phyloP scores from a whole-genome alignment of 495 filamentous ascomycete genomes.

The Penicillium paxilli region DNA sequence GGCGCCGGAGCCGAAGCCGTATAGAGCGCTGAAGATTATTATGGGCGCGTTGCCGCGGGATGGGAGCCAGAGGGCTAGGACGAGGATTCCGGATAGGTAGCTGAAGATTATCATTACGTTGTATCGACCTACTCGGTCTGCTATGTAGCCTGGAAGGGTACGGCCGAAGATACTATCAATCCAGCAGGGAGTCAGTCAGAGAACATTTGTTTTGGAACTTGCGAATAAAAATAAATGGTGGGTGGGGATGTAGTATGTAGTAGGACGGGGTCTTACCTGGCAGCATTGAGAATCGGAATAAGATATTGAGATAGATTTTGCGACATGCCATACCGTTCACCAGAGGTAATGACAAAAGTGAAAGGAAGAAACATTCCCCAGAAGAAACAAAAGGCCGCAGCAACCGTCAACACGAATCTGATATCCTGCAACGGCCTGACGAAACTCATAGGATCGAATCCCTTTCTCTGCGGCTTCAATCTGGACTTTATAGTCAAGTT shows the following conservation, averaged over 20 bases:
- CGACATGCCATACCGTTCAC: constrained; percentile 59
- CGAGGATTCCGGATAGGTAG: constrained; percentile 59
- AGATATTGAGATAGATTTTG: constrained; percentile 59
- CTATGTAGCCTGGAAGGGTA: constrained; percentile 68
- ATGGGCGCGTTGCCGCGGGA: constrained; percentile 57
- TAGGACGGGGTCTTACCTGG: no score
- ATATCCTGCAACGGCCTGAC: constrained; percentile 59
- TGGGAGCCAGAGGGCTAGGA: constrained; percentile 70
- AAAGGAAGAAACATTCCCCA: constrained; percentile 74
- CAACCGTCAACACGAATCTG: constrained; percentile 48
- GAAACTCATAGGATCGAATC: constrained; percentile 56
- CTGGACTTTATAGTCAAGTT: constrained; percentile 67
- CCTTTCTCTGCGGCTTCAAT: constrained; percentile 56
- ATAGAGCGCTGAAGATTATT: constrained; percentile 65
- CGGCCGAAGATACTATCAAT: constrained; percentile 75
- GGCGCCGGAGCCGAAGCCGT: constrained; percentile 72
- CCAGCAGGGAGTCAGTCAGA: background rate
- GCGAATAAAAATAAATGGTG: background rate
- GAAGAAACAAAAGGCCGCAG: constrained; percentile 63
- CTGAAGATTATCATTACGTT: constrained; percentile 70
- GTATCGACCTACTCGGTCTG: constrained; percentile 71
- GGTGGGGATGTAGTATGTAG: background rate
- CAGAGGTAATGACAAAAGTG: constrained; percentile 67
- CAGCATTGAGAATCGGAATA: constrained; percentile 70
- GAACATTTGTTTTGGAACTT: background rate